phyloP scores from a whole-genome alignment of 2,329 filamentous ascomycete species.

The Aspergillus nomiae region DNA sequence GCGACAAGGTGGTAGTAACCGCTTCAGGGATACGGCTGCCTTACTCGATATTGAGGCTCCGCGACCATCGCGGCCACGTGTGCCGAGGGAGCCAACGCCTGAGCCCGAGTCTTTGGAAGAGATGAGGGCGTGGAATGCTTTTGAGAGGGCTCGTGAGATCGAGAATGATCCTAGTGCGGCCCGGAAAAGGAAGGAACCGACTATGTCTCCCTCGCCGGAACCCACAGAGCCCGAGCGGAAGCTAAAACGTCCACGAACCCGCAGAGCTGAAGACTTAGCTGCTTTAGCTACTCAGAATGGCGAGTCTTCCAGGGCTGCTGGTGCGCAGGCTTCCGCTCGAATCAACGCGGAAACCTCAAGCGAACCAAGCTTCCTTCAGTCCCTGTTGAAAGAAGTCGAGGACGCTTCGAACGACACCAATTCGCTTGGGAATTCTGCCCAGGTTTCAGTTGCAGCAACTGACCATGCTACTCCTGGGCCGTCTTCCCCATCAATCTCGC shows the following conservation, averaged over 20 bases:
- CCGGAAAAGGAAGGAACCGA: conserved; percentile 55
- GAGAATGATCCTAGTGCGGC: conserved; percentile 54
- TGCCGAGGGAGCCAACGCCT: conserved; percentile 45
- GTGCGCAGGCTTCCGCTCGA: conserved; percentile 34
- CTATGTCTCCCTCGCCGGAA: conserved; percentile 76
- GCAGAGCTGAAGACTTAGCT: conserved; percentile 60
- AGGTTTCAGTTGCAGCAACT: conserved; percentile 37
- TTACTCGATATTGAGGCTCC: conserved; percentile 55
- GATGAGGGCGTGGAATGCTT: conserved; percentile 81
- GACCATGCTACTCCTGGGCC: conserved; percentile 42
- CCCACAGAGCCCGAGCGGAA: conserved; percentile 74
- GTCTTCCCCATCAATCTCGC: conserved; percentile 46
- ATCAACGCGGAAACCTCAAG: conserved; percentile 43
- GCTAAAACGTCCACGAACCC: conserved; percentile 82
- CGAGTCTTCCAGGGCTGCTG: conserved; percentile 41
- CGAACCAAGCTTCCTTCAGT: conserved; percentile 80
- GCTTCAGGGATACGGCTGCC: conserved; percentile 70
- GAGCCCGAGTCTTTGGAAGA: conserved; percentile 78
- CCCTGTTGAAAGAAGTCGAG: conserved; percentile 85
- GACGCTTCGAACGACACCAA: conserved; percentile 42
- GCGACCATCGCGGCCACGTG: conserved; percentile 44
- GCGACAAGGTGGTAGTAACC: conserved; percentile 72
- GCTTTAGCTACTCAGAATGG: conserved; percentile 47
- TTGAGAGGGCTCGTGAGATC: conserved; percentile 79
- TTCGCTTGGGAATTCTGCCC: conserved; percentile 34